These are phyloP conservation scores for Mycena epipterygia DNA, from an alignment of 768 basidiomycete genomes.

Conservation along the genomic window DNA sequence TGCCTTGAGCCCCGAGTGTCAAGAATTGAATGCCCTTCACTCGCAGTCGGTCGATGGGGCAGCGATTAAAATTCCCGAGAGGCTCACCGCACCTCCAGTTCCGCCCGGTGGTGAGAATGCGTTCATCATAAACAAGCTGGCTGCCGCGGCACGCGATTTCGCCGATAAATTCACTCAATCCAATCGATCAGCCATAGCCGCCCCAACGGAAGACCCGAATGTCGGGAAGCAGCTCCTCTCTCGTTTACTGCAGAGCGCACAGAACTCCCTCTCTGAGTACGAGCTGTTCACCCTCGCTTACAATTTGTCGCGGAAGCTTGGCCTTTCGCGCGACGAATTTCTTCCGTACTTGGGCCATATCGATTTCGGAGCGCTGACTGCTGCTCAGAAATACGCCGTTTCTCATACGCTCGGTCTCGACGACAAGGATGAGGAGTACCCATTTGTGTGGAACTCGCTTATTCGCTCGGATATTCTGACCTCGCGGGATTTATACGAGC, in stretches of 20 bases:
- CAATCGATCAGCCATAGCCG: constrained; percentile 38
- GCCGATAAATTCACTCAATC: constrained; percentile 55
- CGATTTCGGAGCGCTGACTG: constrained; percentile 68
- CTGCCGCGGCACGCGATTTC: constrained; percentile 49
- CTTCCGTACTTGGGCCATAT: constrained; percentile 63
- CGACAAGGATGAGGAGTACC: constrained; percentile 50
- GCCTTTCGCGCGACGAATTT: constrained; percentile 53
- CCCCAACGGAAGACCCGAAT: constrained; percentile 44
- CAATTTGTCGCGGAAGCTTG: constrained; percentile 58
- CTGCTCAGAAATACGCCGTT: constrained; percentile 67
- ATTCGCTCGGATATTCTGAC: constrained; percentile 72
- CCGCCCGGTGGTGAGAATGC: constrained; percentile 48
- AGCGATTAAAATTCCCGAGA: constrained; percentile 69
- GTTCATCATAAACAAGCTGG: constrained; percentile 69
- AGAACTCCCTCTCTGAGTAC: constrained; percentile 71
- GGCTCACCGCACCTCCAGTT: constrained; percentile 64
- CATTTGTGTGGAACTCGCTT: constrained; percentile 75
- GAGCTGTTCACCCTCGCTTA: constrained; percentile 68
- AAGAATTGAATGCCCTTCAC: constrained; percentile 79
- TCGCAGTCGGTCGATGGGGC: constrained; percentile 80
- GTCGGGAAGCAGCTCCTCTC: constrained; percentile 58
- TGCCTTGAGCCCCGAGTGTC: constrained; percentile 74
- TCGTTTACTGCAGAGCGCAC: constrained; percentile 63
- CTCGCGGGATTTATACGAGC: constrained; percentile 62
- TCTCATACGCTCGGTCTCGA: constrained; percentile 56